A percentile compares a stretch with the other conserved stretches of the same genome.
These are phyloP conservation scores for Aspergillus felis DNA, from an alignment of 2,329 filamentous ascomycete genomes.

Conservation along the genomic window DNA sequence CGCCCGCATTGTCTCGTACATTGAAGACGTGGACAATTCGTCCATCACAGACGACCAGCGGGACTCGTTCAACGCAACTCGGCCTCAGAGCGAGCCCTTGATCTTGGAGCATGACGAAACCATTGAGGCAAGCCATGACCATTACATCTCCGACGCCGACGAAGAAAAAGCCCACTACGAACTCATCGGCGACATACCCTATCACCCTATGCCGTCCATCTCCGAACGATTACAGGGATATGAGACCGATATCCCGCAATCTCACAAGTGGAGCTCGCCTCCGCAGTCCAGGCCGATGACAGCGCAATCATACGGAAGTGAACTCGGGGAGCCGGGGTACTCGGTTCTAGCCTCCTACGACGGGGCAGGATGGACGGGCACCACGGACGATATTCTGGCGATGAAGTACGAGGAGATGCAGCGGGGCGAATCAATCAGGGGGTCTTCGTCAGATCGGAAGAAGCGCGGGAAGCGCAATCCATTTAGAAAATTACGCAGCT, in stretches of 20 bases:
- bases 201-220: slow-evolving; percentile 24
- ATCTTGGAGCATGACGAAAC: slow-evolving; percentile 1
- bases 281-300: slow-evolving; percentile 13
- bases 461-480: not conserved
- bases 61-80: slow-evolving; percentile 19
- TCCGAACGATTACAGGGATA: slow-evolving; percentile 20
- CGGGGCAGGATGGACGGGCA: slow-evolving; percentile 21
- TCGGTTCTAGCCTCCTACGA: slow-evolving; percentile 23
- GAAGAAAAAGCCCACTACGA: slow-evolving; percentile 16
- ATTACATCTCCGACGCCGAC: slow-evolving; percentile 5
- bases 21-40: slow-evolving; percentile 31
- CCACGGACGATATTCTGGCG: slow-evolving; percentile 9
- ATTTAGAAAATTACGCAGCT: not conserved
- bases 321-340: slow-evolving; percentile 31
- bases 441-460: not conserved
- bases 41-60: slow-evolving; percentile 18
- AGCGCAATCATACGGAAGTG: slow-evolving; percentile 21
- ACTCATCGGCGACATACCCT: slow-evolving; percentile 18
- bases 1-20: slow-evolving; percentile 34
- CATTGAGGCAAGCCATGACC: not conserved
- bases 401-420: not conserved
- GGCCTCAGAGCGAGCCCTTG: slow-evolving; percentile 11
- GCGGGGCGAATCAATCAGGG: not conserved
- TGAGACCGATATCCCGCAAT: slow-evolving; percentile 12
- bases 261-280: slow-evolving; percentile 6